phyloP scores from a whole-genome alignment of 495 filamentous ascomycete genomes.

The Annulohypoxylon moriforme region DNA sequence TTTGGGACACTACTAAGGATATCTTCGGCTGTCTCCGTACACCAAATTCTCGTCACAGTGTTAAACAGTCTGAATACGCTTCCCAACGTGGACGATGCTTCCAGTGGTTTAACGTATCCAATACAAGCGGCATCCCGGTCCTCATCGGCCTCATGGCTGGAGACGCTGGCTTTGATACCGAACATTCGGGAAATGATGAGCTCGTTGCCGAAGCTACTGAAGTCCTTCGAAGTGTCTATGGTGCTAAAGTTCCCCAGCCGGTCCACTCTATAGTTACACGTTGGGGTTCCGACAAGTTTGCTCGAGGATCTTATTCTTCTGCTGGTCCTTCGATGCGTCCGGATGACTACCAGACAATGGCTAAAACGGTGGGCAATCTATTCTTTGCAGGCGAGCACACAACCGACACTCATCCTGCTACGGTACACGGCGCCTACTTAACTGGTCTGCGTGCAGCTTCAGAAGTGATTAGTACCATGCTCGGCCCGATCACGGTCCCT shows the following conservation, averaged over 20 bases:
- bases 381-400: constrained; percentile 98
- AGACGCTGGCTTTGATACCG: constrained; percentile 89
- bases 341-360: constrained; percentile 95
- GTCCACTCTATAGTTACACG: constrained; percentile 92
- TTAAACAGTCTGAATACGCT: constrained; percentile 65
- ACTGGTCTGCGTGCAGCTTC: constrained; percentile 89
- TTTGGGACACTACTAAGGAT: constrained; percentile 93
- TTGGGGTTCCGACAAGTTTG: constrained; percentile 90
- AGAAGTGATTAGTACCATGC: constrained; percentile 79
- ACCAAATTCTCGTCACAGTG: constrained; percentile 63
- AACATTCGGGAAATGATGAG: constrained; percentile 75
- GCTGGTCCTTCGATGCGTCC: constrained; percentile 81
- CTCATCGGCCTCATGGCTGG: constrained; percentile 96
- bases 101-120: constrained; percentile 95
- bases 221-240: constrained; percentile 74
- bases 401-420: constrained; percentile 93
- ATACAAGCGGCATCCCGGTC: constrained; percentile 86
- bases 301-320: constrained; percentile 92
- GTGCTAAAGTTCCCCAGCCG: constrained; percentile 70
- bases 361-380: constrained; percentile 82
- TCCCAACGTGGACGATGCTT: constrained; percentile 83
- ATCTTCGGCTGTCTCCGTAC: constrained; percentile 93
- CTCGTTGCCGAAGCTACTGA: constrained; percentile 82
- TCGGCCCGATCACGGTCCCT: constrained; percentile 83
- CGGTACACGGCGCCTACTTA: constrained; percentile 95